Evolutionary conservation across 495 filamentous ascomycete species (phyloP).

Genomic region (Cetradonia linearis): DNA sequence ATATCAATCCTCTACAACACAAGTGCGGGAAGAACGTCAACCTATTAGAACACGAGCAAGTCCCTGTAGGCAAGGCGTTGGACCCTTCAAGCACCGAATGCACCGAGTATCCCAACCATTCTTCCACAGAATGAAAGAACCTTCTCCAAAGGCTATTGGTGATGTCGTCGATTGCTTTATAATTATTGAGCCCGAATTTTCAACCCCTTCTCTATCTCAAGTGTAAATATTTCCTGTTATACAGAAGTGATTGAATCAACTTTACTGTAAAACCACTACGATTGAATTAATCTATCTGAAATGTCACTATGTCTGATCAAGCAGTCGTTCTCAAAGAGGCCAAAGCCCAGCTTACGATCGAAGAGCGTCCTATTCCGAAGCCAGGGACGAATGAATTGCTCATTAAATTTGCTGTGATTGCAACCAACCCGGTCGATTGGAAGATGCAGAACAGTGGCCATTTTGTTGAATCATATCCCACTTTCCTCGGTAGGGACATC

Average conservation of each 20-base stretch:
- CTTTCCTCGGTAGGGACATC: conserved; percentile 35
- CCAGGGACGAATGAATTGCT: conserved; percentile 31
- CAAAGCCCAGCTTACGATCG: conserved; percentile 18
- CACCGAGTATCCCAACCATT: not conserved
- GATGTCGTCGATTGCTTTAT: too few species aligned
- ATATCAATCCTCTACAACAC: not conserved
- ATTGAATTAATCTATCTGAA: not conserved
- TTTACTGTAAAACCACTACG: conserved; percentile 6
- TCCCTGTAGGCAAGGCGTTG: not conserved
- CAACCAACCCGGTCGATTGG: conserved; percentile 34
- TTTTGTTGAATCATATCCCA: conserved; percentile 29
- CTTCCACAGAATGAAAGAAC: not conserved
- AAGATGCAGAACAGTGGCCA: conserved; percentile 24
- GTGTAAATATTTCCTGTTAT: not conserved
- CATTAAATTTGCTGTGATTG: conserved; percentile 31
- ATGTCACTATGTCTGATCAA: conserved; percentile 22
- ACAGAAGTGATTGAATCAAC: not conserved
- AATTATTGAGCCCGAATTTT: too few species aligned
- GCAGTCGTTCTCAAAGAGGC: conserved; percentile 20
- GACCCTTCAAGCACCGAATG: not conserved
- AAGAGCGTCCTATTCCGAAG: conserved; percentile 25
- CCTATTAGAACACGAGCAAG: not conserved
- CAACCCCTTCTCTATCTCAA: not conserved
- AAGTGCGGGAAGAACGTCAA: not conserved
- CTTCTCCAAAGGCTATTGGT: not conserved